Evolutionary conservation across 164 flowering plant species (phyloP).

Genomic region (Stephania cephalantha): DNA sequence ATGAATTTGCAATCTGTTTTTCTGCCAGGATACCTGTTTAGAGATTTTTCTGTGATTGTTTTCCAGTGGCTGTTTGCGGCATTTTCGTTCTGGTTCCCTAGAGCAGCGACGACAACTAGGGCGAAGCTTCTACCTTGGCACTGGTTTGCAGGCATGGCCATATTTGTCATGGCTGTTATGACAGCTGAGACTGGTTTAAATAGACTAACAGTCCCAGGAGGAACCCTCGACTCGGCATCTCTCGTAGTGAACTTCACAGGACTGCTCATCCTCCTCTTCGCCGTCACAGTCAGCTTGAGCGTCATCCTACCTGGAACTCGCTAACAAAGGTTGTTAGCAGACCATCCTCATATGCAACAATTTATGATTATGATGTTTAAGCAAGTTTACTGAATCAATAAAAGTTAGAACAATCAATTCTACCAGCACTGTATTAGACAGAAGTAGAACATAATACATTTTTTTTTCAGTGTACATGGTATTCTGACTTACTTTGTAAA

Average conservation of each 20-base stretch:
- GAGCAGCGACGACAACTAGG: conserved; percentile 29
- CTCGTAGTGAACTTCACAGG: conserved; percentile 61
- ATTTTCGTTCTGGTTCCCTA: conserved; percentile 45
- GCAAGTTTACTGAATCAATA: background rate
- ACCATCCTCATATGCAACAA: background rate
- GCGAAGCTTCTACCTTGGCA: conserved; percentile 60
- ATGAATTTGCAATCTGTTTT: background rate
- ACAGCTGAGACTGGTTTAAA: conserved; percentile 45
- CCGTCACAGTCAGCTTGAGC: conserved; percentile 32
- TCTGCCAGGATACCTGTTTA: background rate
- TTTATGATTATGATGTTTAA: background rate
- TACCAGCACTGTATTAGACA: background rate
- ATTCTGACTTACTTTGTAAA: too few species aligned
- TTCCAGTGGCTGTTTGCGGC: conserved; percentile 47
- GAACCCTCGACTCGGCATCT: conserved; percentile 29
- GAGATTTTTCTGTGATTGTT: background rate
- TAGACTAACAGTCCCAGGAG: conserved; percentile 17
- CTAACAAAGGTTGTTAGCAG: conserved; percentile 3
- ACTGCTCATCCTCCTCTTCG: conserved; percentile 50
- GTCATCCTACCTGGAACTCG: conserved; percentile 34
- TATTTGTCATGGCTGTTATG: conserved; percentile 44
- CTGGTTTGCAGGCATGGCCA: conserved; percentile 37
- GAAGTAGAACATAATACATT: background rate
- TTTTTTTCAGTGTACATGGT: background rate
- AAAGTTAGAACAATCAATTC: background rate